Evolutionary conservation across 2,329 filamentous ascomycete species (phyloP).

Genomic region (Lomentospora prolificans): DNA sequence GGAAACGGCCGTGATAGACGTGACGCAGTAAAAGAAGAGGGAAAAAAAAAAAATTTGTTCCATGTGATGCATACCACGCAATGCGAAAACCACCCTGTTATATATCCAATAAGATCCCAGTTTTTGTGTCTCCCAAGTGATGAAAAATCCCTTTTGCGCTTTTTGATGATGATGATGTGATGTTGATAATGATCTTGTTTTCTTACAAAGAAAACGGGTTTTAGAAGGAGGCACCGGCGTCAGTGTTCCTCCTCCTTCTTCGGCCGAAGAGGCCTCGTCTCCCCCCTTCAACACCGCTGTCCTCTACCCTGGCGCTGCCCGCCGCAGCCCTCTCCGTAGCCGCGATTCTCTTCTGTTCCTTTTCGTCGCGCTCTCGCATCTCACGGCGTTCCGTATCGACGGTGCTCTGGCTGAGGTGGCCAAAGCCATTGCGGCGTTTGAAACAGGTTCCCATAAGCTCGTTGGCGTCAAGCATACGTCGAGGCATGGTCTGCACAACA

Average conservation of each 20-base stretch:
- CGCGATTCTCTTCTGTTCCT: slow-evolving; percentile 20
- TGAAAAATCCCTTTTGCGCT: too few relatives aligned
- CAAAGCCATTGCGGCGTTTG: slow-evolving; percentile 68
- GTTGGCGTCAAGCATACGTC: slow-evolving; percentile 74
- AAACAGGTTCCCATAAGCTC: slow-evolving; percentile 74
- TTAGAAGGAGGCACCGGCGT: slow-evolving; percentile 7
- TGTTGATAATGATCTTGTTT: not conserved
- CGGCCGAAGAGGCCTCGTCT: not conserved
- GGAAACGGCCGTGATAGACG: too few relatives aligned
- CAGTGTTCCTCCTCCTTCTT: slow-evolving; percentile 13
- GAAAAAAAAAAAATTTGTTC: too few relatives aligned
- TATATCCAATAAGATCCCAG: too few relatives aligned
- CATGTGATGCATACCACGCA: too few relatives aligned
- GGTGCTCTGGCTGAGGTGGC: slow-evolving; percentile 68
- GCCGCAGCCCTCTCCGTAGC: not conserved
- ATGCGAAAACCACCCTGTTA: too few relatives aligned
- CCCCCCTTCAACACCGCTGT: not conserved
- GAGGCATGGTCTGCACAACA: slow-evolving; percentile 78
- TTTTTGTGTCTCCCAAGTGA: too few relatives aligned
- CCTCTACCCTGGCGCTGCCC: not conserved
- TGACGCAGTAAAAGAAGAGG: too few relatives aligned
- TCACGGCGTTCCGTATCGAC: slow-evolving; percentile 70
- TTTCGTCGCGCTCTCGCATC: slow-evolving; percentile 45
- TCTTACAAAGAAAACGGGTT: not conserved
- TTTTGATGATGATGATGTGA: not conserved